A percentile compares a stretch with the other conserved stretches of the same genome.
Conservation (phyloP, 208 protist species). For the Angomonas desouzai region DNA sequence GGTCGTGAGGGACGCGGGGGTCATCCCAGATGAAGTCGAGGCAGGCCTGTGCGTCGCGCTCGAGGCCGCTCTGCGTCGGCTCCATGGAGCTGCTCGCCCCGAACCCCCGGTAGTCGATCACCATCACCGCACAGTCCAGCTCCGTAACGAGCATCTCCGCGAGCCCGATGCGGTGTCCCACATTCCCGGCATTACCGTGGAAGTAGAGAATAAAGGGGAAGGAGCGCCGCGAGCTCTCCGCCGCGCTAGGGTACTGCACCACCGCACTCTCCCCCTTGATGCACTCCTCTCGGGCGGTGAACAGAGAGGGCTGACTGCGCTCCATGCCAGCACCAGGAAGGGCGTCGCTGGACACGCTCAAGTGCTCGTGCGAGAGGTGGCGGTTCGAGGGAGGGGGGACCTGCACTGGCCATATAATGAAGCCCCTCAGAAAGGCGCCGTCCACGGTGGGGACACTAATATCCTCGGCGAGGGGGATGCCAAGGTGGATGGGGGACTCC, state of each 20-base stretch:
- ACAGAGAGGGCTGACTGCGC: background rate
- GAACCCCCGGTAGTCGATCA: slow-evolving; percentile 91
- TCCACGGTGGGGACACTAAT: slow-evolving; percentile 63
- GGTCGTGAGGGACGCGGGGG: slow-evolving; percentile 51
- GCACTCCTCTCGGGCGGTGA: background rate
- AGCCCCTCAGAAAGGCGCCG: slow-evolving; percentile 64
- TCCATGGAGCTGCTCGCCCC: slow-evolving; percentile 55
- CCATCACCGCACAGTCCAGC: slow-evolving; percentile 69
- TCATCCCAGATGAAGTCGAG: slow-evolving; percentile 69
- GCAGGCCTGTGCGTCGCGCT: slow-evolving; percentile 80
- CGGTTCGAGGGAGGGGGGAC: slow-evolving; percentile 13
- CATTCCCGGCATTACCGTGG: slow-evolving; percentile 91
- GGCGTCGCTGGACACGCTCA: background rate
- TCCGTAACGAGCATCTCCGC: slow-evolving; percentile 44
- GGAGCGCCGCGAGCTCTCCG: background rate
- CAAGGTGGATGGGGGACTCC: slow-evolving; percentile 48
- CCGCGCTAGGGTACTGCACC: background rate
- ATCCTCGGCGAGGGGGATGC: slow-evolving; percentile 51
- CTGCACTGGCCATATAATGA: slow-evolving; percentile 61
- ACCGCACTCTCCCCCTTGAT: background rate
- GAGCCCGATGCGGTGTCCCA: slow-evolving; percentile 79
- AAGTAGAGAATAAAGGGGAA: slow-evolving; percentile 72
- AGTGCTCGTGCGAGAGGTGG: background rate
- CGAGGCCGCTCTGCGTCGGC: slow-evolving; percentile 67
- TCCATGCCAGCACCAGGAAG: background rate